These are phyloP conservation scores for Spinellus fusiger DNA, from an alignment of 192 early-diverging fungal genomes.

Conservation along the genomic window DNA sequence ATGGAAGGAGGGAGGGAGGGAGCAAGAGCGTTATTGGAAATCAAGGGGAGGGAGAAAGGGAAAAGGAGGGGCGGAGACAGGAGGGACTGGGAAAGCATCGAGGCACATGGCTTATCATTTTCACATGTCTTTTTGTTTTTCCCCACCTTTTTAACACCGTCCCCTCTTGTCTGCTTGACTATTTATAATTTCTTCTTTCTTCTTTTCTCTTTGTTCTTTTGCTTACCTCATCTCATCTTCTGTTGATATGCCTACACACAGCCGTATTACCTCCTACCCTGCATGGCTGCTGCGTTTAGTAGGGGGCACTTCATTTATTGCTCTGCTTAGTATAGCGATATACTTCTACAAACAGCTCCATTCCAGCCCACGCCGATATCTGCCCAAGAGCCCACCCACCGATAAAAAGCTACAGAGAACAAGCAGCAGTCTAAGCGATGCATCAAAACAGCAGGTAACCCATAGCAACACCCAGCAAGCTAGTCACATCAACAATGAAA, in stretches of 20 bases:
- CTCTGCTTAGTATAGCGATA: constrained; percentile 10
- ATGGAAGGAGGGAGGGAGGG: too few species aligned
- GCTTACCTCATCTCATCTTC: not conserved
- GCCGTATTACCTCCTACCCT: not conserved
- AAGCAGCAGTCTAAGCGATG: not conserved
- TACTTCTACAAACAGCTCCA: constrained; percentile 14
- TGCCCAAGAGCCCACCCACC: not conserved
- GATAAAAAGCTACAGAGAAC: not conserved
- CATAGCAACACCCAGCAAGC: not conserved
- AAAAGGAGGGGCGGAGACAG: not conserved
- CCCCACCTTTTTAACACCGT: not conserved
- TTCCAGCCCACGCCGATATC: constrained; percentile 2
- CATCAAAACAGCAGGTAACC: not conserved
- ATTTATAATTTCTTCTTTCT: not conserved
- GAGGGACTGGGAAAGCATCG: not conserved
- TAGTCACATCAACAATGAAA: too few species aligned
- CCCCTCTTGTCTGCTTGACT: not conserved
- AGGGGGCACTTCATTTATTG: constrained; percentile 22
- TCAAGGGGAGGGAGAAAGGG: too few species aligned
- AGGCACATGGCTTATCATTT: not conserved
- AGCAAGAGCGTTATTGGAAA: too few species aligned
- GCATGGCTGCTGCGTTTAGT: constrained; percentile 24
- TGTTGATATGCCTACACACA: constrained; percentile 1
- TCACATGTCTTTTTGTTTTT: not conserved
- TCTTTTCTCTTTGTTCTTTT: not conserved